phyloP scores from a whole-genome alignment of 2,329 filamentous ascomycete species.

The Apiospora saccharicola region DNA sequence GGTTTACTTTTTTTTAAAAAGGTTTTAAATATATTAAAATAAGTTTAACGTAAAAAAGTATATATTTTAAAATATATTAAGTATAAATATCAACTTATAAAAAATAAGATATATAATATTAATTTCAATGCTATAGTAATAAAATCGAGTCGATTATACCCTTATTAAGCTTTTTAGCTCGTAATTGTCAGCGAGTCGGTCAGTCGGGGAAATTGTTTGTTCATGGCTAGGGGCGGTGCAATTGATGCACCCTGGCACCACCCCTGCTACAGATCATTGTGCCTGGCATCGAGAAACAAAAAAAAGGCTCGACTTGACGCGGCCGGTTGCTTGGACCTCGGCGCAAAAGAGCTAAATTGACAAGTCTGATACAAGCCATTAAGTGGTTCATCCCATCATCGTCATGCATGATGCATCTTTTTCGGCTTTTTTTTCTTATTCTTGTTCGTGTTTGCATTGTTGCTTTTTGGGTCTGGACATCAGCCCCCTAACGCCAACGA shows the following conservation, averaged over 20 bases:
- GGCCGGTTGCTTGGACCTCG: neutral
- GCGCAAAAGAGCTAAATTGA: neutral
- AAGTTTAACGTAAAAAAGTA: too few relatives aligned
- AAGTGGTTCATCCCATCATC: constrained; percentile 2
- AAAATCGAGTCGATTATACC: too few relatives aligned
- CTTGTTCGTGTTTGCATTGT: neutral
- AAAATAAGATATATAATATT: too few relatives aligned
- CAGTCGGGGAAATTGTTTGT: constrained; percentile 12
- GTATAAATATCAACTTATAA: too few relatives aligned
- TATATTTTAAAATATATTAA: too few relatives aligned
- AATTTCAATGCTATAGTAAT: too few relatives aligned
- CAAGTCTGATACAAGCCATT: neutral
- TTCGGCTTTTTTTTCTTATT: neutral
- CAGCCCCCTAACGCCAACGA: neutral
- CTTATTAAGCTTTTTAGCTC: neutral
- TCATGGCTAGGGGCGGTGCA: constrained; percentile 4
- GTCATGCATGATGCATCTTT: neutral
- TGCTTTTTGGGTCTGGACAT: neutral
- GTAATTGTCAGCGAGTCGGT: neutral
- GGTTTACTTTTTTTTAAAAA: too few relatives aligned
- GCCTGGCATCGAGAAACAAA: neutral
- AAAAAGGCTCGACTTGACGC: neutral
- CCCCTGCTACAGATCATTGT: constrained; percentile 12
- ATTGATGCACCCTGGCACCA: neutral
- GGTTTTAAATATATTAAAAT: too few relatives aligned